Evolutionary conservation across 1,139 yeast genomes (phyloP), one percentile per base, ranked within the genome.

Genomic region (Eremothecium coryli): DNA sequence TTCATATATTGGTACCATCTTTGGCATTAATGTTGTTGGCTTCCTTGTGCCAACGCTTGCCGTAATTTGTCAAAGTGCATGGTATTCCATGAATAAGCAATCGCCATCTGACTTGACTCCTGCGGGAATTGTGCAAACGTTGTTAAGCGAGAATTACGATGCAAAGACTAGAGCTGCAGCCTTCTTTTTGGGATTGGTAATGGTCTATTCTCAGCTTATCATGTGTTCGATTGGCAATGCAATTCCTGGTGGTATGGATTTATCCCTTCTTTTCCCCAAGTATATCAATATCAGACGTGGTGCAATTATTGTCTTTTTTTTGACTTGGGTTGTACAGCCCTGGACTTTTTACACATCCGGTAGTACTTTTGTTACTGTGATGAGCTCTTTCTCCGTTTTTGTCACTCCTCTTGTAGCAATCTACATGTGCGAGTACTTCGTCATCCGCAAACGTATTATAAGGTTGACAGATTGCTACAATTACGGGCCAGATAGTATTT

Each of bases 171-270:
- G 69, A 40, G 63, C 64, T 26, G 68, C 64, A 9, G 58, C 63
- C 7, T 62, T 62, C 41, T 64, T 64, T 44, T 41, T 53, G 23
- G 62, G 61, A n/a, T 33, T 61, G 5, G 52, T 56, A 2, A 58
- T 64, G 40, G 39, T 53, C 14, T 37, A 54, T 14, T 64, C 67
- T 3, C 65, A 62, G 33, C 36, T 63, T 9, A 55, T 60, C 17
- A 44, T 62, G 32, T 62, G 60, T 39, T 43, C 60, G 26, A 43
- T 62, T 31, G 63, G 60, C 10, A 64, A 64, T 41, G 66, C 64
- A 6, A 52, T 61, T 35, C 57, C 66, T 15, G 66, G 66, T 31
- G 68, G 68, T 12, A 63, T 64, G 61, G 69, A 64, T 40, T 40
- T 65, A 28, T 56, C 68, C n/a, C 58, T 62, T 12, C 41, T 63